Base-by-base conservation (phyloP, 768 basidiomycete species). In the Pulveroboletus sp. region DNA sequence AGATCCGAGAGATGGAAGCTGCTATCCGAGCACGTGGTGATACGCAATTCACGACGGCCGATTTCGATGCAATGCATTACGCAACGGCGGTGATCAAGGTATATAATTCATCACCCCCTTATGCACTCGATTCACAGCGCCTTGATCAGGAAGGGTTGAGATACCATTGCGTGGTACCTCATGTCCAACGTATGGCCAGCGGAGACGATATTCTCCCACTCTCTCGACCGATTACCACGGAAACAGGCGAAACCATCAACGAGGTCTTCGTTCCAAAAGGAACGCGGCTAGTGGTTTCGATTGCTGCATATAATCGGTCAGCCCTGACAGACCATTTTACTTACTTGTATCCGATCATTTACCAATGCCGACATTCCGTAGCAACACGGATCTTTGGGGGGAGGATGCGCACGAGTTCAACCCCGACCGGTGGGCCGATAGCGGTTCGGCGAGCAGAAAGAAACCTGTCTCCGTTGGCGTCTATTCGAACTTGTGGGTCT, bases 141-240 rank as follows among this genome's bases (percentile, higher is more conserved):
- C 32, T 23, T 29, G 11, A 37, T 20, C 23, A 79, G 78, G 78
- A 80, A 63, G 67, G 70, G 1, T 61, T 79, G 51, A 69, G 79
- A 39, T 75, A 65, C 47, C 71, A 76, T 53, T 78, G 80, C 26
- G 78, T 77, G 1, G 59, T 78, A 12, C 75, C 78, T 37, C 74
- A 77, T n/a, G 74, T 74, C n/a, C 72, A 76, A 37, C 76, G 85
- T 20, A 66, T 74, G 45, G 72, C 82, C 0, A 68, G 63, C 1
- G 62, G 67, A 19, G 83, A 86, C 54, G 78, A 83, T 12, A 22
- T 81, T 24, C 60, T 88, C 19, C 82, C 85, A 0, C 73, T 88
- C 27, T 76, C 79, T 5, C 73, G 65, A 48, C 79, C 81, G 1
- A 72, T 82, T 42, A 67, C 55, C 45, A 76, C 73, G 5, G 67